These are phyloP conservation scores for Trichoderma sp. DNA, from an alignment of 2,329 filamentous ascomycete genomes.

Conservation along the genomic window DNA sequence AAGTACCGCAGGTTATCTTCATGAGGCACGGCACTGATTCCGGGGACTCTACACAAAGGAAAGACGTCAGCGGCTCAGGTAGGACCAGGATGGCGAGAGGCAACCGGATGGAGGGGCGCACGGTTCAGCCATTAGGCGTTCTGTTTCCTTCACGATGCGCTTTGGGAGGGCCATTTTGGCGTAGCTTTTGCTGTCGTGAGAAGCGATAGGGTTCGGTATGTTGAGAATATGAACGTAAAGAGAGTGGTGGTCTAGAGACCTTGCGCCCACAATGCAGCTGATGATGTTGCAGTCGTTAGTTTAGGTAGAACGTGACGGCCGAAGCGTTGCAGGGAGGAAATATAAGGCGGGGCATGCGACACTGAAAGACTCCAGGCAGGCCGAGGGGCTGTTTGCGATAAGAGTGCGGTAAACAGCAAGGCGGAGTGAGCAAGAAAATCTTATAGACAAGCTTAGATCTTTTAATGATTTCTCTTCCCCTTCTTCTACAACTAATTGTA, in stretches of 20 bases:
- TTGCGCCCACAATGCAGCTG: neutral
- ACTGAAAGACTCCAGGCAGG: neutral
- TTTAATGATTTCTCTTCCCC: neutral
- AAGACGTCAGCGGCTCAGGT: constrained; percentile 27
- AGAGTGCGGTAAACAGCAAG: neutral
- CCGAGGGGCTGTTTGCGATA: constrained; percentile 21
- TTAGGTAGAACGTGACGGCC: neutral
- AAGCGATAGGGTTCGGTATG: neutral
- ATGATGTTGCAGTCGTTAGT: neutral
- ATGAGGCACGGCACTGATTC: constrained; percentile 93
- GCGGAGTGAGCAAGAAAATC: neutral
- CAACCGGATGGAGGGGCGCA: constrained; percentile 49
- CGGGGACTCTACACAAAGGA: constrained; percentile 69
- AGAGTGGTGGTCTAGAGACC: neutral
- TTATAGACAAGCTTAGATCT: neutral
- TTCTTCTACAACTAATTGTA: neutral
- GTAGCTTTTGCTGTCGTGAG: neutral
- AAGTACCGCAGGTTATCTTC: constrained; percentile 98
- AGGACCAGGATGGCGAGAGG: constrained; percentile 23
- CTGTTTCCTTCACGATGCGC: constrained; percentile 97
- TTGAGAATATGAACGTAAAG: neutral
- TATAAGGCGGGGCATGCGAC: constrained; percentile 29
- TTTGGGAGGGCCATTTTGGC: constrained; percentile 76
- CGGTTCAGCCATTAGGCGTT: constrained; percentile 95
- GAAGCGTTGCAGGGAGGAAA: constrained; percentile 22